Evolutionary conservation across 2,329 filamentous ascomycete genomes (phyloP).

Genomic region (Fusarium staphyleae): DNA sequence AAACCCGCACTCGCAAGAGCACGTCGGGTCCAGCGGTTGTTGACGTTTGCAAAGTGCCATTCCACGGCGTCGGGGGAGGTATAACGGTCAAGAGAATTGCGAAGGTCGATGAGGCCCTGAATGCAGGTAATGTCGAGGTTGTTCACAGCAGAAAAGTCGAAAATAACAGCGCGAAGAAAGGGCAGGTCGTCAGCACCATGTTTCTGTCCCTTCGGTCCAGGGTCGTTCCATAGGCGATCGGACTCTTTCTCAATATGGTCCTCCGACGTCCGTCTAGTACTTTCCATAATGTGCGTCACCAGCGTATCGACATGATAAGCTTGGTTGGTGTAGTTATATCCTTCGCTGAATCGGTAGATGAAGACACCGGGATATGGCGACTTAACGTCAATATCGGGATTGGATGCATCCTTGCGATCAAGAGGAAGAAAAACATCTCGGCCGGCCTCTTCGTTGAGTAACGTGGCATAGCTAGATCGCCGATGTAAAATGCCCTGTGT

Average conservation of each 20-base stretch:
- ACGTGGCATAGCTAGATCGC: neutral
- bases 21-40: slow-evolving; percentile 64
- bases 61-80: slow-evolving; percentile 56
- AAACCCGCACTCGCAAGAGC: slow-evolving; percentile 65
- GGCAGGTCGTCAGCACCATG: slow-evolving; percentile 49
- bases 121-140: slow-evolving; percentile 64
- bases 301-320: slow-evolving; percentile 56
- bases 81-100: slow-evolving; percentile 61
- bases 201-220: slow-evolving; percentile 46
- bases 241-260: slow-evolving; percentile 47
- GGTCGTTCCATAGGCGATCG: slow-evolving; percentile 64
- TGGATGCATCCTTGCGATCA: slow-evolving; percentile 52
- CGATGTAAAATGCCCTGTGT: neutral
- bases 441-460: slow-evolving; percentile 2
- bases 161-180: slow-evolving; percentile 59
- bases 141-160: slow-evolving; percentile 66
- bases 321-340: slow-evolving; percentile 61
- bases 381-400: slow-evolving; percentile 52
- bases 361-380: slow-evolving; percentile 58
- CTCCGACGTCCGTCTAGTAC: slow-evolving; percentile 51
- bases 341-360: slow-evolving; percentile 60
- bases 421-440: slow-evolving; percentile 53
- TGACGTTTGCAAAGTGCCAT: slow-evolving; percentile 62
- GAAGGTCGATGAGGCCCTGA: slow-evolving; percentile 63
- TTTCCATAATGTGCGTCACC: slow-evolving; percentile 48